phyloP scores from a whole-genome alignment of 1,284 basidiomycete species.

The Boletus mariae region DNA sequence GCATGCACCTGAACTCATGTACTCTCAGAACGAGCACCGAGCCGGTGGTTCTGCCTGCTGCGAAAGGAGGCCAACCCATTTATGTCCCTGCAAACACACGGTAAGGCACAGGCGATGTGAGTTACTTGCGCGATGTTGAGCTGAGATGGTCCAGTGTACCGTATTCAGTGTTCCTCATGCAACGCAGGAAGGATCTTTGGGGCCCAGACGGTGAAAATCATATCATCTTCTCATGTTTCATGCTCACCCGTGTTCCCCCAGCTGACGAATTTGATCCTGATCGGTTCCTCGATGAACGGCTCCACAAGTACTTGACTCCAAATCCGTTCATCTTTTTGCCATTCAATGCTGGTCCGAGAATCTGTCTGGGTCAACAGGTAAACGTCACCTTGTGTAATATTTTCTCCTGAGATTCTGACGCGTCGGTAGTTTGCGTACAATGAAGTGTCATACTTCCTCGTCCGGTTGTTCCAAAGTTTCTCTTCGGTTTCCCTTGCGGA shows the following conservation, averaged over 20 bases:
- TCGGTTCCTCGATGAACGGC: conserved; percentile 37
- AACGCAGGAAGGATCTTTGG: conserved; percentile 37
- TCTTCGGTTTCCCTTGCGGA: conserved; percentile 33
- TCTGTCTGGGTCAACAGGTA: conserved; percentile 48
- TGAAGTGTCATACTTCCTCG: conserved; percentile 40
- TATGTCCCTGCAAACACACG: conserved; percentile 40
- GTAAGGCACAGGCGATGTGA: conserved; percentile 27
- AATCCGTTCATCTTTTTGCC: conserved; percentile 40
- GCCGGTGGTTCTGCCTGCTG: conserved; percentile 40
- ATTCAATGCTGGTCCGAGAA: conserved; percentile 44
- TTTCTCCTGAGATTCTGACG: not conserved
- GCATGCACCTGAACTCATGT: not conserved
- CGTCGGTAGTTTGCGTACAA: conserved; percentile 40
- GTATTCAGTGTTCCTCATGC: conserved; percentile 36
- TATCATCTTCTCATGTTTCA: not conserved
- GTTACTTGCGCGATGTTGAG: conserved; percentile 23
- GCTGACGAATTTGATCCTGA: conserved; percentile 39
- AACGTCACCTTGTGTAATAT: not conserved
- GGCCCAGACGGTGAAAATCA: conserved; percentile 34
- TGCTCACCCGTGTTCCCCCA: conserved; percentile 8
- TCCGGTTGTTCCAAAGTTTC: conserved; percentile 41
- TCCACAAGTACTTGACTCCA: conserved; percentile 28
- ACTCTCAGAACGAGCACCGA: conserved; percentile 40
- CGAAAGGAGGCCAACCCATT: conserved; percentile 30
- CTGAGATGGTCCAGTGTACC: conserved; percentile 18